Evolutionary conservation across 2,329 filamentous ascomycete species (phyloP).

Genomic region (Aurifilum marmelostoma): DNA sequence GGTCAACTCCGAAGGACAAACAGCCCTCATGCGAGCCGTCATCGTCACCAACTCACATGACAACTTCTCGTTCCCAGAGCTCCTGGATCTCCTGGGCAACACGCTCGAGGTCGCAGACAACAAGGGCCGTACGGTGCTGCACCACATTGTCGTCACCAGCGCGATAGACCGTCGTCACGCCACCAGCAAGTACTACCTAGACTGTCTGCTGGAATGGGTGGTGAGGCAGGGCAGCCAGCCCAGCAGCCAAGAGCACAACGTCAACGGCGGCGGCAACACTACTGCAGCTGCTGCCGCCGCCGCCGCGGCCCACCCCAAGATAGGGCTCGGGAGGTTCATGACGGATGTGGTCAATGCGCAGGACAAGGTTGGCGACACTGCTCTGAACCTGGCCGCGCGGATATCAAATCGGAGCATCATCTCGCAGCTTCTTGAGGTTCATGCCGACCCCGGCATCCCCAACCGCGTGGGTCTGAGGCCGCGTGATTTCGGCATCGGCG

Average conservation of each 20-base stretch:
- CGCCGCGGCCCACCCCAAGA: conserved; percentile 56
- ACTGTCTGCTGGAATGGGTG: conserved; percentile 91
- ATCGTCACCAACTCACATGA: conserved; percentile 94
- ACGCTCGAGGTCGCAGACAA: conserved; percentile 91
- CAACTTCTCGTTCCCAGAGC: conserved; percentile 83
- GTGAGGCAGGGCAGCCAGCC: conserved; percentile 71
- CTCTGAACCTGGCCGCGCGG: conserved; percentile 88
- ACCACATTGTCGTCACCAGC: conserved; percentile 95
- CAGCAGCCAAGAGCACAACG: conserved; percentile 44
- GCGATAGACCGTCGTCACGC: conserved; percentile 91
- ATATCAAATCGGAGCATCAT: conserved; percentile 95
- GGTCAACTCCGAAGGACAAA: conserved; percentile 88
- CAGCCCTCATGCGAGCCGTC: conserved; percentile 89
- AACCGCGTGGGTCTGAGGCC: conserved; percentile 89
- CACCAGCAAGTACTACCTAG: conserved; percentile 93
- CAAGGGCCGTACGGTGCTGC: conserved; percentile 87
- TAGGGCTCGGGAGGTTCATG: conserved; percentile 92
- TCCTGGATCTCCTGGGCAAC: conserved; percentile 84
- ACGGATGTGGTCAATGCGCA: conserved; percentile 95
- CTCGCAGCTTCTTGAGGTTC: conserved; percentile 93
- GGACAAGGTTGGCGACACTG: conserved; percentile 92
- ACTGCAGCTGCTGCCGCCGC: neutral
- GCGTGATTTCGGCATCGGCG: conserved; percentile 91
- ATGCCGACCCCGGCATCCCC: conserved; percentile 87
- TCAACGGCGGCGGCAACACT: conserved; percentile 27